phyloP scores from a whole-genome alignment of 2,329 filamentous ascomycete genomes.

The Tothia fuscella region DNA sequence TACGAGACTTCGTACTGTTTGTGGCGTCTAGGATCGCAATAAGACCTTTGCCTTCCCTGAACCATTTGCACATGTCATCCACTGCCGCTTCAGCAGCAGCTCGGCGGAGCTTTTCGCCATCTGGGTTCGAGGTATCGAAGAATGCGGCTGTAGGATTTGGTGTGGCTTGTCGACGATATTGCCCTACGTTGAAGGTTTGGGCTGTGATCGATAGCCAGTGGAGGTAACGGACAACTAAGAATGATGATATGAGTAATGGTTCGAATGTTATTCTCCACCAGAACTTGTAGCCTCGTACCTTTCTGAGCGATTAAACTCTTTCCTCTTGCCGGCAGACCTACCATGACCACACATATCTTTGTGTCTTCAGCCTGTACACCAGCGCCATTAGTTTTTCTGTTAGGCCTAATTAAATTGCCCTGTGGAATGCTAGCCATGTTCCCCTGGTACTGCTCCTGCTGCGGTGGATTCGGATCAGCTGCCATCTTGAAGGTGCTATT shows the following conservation, averaged over 20 bases:
- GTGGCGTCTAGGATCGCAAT: constrained; percentile 95
- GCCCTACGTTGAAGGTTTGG: constrained; percentile 94
- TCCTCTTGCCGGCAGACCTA: constrained; percentile 85
- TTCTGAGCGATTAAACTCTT: constrained; percentile 98
- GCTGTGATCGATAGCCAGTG: constrained; percentile 93
- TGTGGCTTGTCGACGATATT: constrained; percentile 80
- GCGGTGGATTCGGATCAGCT: too few relatives aligned
- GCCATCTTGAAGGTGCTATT: too few relatives aligned
- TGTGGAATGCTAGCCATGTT: constrained; percentile 6
- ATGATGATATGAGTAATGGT: too few relatives aligned
- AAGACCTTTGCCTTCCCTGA: constrained; percentile 60
- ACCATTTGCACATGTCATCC: constrained; percentile 90
- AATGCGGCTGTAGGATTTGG: constrained; percentile 89
- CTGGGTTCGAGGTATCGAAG: constrained; percentile 81
- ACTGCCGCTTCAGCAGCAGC: constrained; percentile 88
- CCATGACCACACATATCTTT: constrained; percentile 97
- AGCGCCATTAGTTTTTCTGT: constrained; percentile 43
- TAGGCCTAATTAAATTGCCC: constrained; percentile 17
- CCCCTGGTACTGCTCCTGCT: too few relatives aligned
- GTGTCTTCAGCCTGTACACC: constrained; percentile 88
- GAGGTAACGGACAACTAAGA: constrained; percentile 57
- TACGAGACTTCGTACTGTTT: constrained; percentile 82
- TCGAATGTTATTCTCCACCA: neutral
- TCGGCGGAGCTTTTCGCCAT: constrained; percentile 78
- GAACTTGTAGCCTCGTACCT: constrained; percentile 46